A percentile compares a stretch with the other conserved stretches of the same genome.
These are phyloP conservation scores for Phialophora verrucosa DNA, from an alignment of 2,329 filamentous ascomycete species.

Conservation along the genomic window DNA sequence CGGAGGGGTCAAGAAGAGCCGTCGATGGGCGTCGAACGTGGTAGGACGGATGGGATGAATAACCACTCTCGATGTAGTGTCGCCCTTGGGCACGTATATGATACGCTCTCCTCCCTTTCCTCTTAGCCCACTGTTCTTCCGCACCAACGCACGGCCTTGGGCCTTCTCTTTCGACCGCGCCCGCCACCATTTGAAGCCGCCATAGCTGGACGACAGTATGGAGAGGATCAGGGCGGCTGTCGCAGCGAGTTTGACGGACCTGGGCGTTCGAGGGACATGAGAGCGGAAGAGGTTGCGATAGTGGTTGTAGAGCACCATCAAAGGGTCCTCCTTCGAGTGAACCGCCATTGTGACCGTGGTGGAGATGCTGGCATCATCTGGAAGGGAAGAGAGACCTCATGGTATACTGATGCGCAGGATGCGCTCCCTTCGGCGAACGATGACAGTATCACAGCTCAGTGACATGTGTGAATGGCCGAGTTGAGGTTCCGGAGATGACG, in stretches of 20 bases:
- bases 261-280: conserved; percentile 68
- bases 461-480: conserved; percentile 8
- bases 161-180: conserved; percentile 76
- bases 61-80: conserved; percentile 85
- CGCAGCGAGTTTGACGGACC: conserved; percentile 73
- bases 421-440: background rate
- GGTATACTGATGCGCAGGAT: background rate
- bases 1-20: conserved; percentile 90
- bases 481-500: background rate
- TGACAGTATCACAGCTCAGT: background rate
- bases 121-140: conserved; percentile 88
- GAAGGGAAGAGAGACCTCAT: conserved; percentile 1
- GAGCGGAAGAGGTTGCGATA: conserved; percentile 57
- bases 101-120: conserved; percentile 94
- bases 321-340: conserved; percentile 80
- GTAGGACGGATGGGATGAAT: conserved; percentile 89
- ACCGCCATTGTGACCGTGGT: conserved; percentile 69
- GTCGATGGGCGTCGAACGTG: conserved; percentile 94
- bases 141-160: conserved; percentile 78
- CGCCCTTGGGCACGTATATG: conserved; percentile 92
- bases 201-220: conserved; percentile 79
- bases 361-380: conserved; percentile 17
- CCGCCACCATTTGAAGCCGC: conserved; percentile 78
- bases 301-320: conserved; percentile 68
- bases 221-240: conserved; percentile 76